Evolutionary conservation across 2,329 filamentous ascomycete species (phyloP).

Genomic region (Fonsecaea pedrosoi): DNA sequence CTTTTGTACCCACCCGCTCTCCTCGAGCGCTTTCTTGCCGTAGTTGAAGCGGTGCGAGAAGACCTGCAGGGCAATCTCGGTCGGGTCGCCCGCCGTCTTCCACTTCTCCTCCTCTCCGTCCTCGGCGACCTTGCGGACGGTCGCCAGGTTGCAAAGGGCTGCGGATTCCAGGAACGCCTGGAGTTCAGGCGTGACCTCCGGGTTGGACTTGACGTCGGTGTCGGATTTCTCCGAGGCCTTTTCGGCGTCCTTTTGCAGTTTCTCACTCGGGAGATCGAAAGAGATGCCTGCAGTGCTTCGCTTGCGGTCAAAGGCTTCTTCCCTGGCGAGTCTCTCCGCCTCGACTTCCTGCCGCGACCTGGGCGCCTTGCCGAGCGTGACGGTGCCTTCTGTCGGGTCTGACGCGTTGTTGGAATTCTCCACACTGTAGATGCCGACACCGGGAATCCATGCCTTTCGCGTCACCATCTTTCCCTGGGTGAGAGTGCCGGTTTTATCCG

Average conservation of each 20-base stretch:
- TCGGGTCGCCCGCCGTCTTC: conserved; percentile 68
- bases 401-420: conserved; percentile 63
- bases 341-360: conserved; percentile 44
- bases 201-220: conserved; percentile 37
- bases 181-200: conserved; percentile 55
- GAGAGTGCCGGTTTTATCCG: conserved; percentile 61
- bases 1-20: conserved; percentile 59
- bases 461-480: conserved; percentile 69
- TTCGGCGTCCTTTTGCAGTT: conserved; percentile 42
- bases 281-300: conserved; percentile 66
- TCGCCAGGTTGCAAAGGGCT: conserved; percentile 63
- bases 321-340: conserved; percentile 47
- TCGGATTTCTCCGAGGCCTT: conserved; percentile 39
- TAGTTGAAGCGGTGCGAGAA: conserved; percentile 67
- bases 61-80: conserved; percentile 71
- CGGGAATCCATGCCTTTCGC: conserved; percentile 65
- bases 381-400: conserved; percentile 61
- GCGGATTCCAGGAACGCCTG: conserved; percentile 60
- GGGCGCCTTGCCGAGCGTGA: conserved; percentile 49
- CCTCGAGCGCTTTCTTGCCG: conserved; percentile 53
- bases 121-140: conserved; percentile 54
- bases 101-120: conserved; percentile 49
- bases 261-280: conserved; percentile 67
- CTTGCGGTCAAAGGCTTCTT: conserved; percentile 62
- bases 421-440: conserved; percentile 64